phyloP scores from a whole-genome alignment of 495 filamentous ascomycete species.

The Penicillium fimorum region DNA sequence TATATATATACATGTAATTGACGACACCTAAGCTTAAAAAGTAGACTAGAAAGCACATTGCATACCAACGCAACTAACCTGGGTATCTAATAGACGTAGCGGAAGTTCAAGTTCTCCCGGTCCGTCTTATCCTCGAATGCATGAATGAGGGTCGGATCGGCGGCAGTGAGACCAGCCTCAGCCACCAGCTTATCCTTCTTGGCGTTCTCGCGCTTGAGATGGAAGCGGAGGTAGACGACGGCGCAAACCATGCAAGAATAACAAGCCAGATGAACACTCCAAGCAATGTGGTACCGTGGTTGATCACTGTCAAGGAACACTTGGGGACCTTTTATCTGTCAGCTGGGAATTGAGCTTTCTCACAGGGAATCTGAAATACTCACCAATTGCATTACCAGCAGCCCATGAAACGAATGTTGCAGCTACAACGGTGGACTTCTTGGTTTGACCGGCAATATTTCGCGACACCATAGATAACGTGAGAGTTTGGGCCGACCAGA shows the following conservation, averaged over 20 bases:
- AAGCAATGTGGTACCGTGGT: slow-evolving; percentile 42
- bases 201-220: slow-evolving; percentile 36
- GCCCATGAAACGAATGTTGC: slow-evolving; percentile 46
- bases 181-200: slow-evolving; percentile 39
- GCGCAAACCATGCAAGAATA: slow-evolving; percentile 37
- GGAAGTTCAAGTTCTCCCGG: slow-evolving; percentile 46
- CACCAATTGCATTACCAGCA: slow-evolving; percentile 44
- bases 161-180: slow-evolving; percentile 27
- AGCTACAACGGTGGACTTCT: slow-evolving; percentile 55
- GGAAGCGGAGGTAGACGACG: slow-evolving; percentile 40
- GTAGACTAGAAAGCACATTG: background rate
- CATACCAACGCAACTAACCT: too few relatives aligned
- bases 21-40: background rate
- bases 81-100: slow-evolving; percentile 44
- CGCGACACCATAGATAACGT: slow-evolving; percentile 58
- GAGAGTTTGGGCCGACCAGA: slow-evolving; percentile 57
- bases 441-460: slow-evolving; percentile 70
- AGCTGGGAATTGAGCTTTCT: background rate
- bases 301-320: slow-evolving; percentile 41
- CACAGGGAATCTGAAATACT: background rate
- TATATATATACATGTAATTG: background rate
- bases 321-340: slow-evolving; percentile 40
- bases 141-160: slow-evolving; percentile 34
- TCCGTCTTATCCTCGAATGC: slow-evolving; percentile 52
- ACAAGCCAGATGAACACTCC: slow-evolving; percentile 44